Evolutionary conservation across 2,329 filamentous ascomycete species (phyloP), one percentile per base, ranked within the genome.

Genomic region (Berkeleyomyces basicola): DNA sequence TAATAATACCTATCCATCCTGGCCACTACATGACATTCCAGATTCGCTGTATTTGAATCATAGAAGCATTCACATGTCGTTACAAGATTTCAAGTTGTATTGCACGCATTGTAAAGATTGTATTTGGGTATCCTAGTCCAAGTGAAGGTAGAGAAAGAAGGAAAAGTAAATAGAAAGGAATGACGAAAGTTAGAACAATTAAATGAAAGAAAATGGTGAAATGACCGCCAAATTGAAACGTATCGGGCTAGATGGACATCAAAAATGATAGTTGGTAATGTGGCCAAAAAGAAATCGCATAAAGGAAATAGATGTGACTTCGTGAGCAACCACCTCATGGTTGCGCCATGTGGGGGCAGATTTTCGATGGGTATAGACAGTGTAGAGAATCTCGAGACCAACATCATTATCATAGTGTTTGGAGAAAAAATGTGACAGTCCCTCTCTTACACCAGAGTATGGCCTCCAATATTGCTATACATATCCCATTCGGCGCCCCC

Each of bases 381-480:
- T 23, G 23, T 23, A 23, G 23, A 23, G 23, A 23, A 23, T 23
- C 23, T 43, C 42, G 5, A 14, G 42, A 6, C 3, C n/a, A 43
- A 7, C 43, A 10, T 46, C 7, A 46, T 46, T 7, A 6, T n/a
- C 3, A 5, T n/a, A 46, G 14, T n/a, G 11, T 46, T 3, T n/a
- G 11, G 1, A 5, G 43, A 3, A 11, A 4, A 5, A n/a, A 46
- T 1, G 16, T 4, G 7, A 16, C 14, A 16, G 33, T 36, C 9
- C 36, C 5, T 7, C 14, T 37, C 36, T 64, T 44, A 62, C 49
- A 61, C 40, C 14, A 58, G 60, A 5, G 57, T 64, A 36, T 62
- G 57, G 5, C 77, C 77, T 42, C 77, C 77, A 3, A 79, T 68
- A 10, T 77, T 75, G 37, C 72, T 70, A 65, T 76, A 79, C 68